phyloP scores from a whole-genome alignment of 257 asterid species.

The Fraxinus cuspidata region DNA sequence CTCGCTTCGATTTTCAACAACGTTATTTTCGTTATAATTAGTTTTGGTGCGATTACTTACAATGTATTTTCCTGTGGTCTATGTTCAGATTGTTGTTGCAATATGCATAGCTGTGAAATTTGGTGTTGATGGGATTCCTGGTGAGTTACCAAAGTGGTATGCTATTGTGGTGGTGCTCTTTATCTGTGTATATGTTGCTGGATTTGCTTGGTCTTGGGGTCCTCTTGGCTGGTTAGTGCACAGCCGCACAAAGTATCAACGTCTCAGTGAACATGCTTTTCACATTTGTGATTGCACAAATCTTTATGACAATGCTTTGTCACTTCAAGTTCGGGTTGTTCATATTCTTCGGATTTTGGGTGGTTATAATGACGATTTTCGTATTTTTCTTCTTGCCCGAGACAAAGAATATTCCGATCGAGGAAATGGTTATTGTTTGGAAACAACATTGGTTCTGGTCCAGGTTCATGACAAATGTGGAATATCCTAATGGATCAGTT shows the following conservation, averaged over 20 bases:
- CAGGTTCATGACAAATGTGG: conserved; percentile 47
- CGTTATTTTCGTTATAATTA: not conserved
- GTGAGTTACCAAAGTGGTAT: conserved; percentile 61
- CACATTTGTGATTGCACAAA: conserved; percentile 67
- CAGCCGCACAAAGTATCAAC: conserved; percentile 75
- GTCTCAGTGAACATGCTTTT: conserved; percentile 78
- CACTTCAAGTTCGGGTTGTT: conserved; percentile 74
- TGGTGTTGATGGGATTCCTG: conserved; percentile 57
- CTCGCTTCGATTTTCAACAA: not conserved
- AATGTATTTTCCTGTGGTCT: not conserved
- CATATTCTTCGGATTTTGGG: conserved; percentile 66
- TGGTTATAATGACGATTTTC: conserved; percentile 57
- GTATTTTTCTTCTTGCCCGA: conserved; percentile 72
- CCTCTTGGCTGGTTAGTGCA: conserved; percentile 90
- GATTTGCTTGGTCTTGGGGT: conserved; percentile 93
- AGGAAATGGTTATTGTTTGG: conserved; percentile 79
- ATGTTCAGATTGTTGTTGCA: conserved; percentile 52
- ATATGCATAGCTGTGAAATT: conserved; percentile 60
- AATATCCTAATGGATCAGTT: conserved; percentile 29
- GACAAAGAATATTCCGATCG: conserved; percentile 79
- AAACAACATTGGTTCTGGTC: conserved; percentile 83
- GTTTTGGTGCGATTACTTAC: not conserved
- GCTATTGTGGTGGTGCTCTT: conserved; percentile 65
- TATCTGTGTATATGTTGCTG: conserved; percentile 72
- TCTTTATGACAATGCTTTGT: conserved; percentile 72